A percentile compares a stretch with the other conserved stretches of the same genome.
These are phyloP conservation scores for Heritiera fomes DNA, from an alignment of 345 rosid genomes.

Conservation along the genomic window DNA sequence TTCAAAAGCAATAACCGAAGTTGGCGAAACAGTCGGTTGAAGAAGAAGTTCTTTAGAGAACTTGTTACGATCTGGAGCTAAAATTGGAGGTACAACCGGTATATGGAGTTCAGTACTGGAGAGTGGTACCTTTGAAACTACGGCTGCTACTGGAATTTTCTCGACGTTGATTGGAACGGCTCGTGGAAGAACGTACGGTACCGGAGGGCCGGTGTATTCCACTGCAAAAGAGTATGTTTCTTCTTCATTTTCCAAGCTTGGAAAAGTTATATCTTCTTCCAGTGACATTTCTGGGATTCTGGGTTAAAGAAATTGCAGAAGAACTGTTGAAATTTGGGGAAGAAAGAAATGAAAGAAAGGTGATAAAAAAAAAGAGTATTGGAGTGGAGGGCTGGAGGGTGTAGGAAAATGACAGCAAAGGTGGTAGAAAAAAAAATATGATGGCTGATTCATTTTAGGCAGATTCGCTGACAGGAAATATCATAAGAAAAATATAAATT, in stretches of 20 bases:
- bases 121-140: constrained; percentile 66
- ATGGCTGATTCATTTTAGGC: too few relatives aligned
- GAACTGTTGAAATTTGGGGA: background rate
- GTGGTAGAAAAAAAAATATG: too few relatives aligned
- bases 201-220: constrained; percentile 89
- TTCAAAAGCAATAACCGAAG: constrained; percentile 55
- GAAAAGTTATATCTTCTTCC: constrained; percentile 28
- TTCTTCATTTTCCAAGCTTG: constrained; percentile 40
- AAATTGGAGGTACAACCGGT: constrained; percentile 84
- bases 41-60: constrained; percentile 46
- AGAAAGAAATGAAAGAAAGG: background rate
- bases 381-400: constrained; percentile 20
- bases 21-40: constrained; percentile 66
- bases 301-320: background rate
- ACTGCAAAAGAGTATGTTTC: constrained; percentile 64
- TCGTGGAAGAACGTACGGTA: constrained; percentile 74
- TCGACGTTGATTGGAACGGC: constrained; percentile 86
- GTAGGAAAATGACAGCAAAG: constrained; percentile 21
- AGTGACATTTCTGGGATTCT: constrained; percentile 27
- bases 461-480: too few relatives aligned
- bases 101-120: constrained; percentile 50
- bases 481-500: background rate
- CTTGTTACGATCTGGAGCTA: constrained; percentile 48
- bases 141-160: constrained; percentile 89
- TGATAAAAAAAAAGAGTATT: background rate